Conservation (phyloP, 495 filamentous ascomycete genomes). For the Neohortaea acidophila region DNA sequence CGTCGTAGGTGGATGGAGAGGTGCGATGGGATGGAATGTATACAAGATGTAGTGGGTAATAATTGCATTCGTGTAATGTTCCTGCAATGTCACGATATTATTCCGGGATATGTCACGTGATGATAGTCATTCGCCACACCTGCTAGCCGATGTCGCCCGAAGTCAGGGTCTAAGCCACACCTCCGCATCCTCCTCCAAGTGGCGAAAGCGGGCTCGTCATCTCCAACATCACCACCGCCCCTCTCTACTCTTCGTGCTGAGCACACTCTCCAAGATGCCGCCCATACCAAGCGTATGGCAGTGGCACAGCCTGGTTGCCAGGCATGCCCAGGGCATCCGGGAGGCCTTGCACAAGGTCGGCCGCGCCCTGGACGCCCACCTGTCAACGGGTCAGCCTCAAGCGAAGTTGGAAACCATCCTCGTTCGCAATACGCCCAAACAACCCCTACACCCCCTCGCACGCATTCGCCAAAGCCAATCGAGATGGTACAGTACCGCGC, state of each 20-base stretch:
- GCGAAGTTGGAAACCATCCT: constrained; percentile 38
- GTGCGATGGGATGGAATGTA: too few relatives aligned
- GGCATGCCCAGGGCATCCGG: constrained; percentile 9
- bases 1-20: too few relatives aligned
- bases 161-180: too few relatives aligned
- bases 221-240: background rate
- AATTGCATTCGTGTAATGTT: too few relatives aligned
- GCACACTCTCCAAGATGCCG: constrained; percentile 11
- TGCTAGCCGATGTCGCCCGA: too few relatives aligned
- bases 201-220: too few relatives aligned
- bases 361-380: constrained; percentile 20
- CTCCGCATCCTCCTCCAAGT: too few relatives aligned
- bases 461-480: constrained; percentile 50
- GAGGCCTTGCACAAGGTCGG: constrained; percentile 18
- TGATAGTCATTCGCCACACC: too few relatives aligned
- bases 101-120: too few relatives aligned
- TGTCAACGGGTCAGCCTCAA: constrained; percentile 38
- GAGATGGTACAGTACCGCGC: constrained; percentile 57
- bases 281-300: constrained; percentile 16
- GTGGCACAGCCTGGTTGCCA: constrained; percentile 13
- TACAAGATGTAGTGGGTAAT: too few relatives aligned
- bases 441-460: constrained; percentile 58
- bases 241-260: constrained; percentile 2
- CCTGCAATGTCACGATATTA: too few relatives aligned
- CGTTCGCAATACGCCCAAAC: constrained; percentile 39